Conservation (phyloP, 139 green algal genomes). For the Chlamydomonas eustigma region DNA sequence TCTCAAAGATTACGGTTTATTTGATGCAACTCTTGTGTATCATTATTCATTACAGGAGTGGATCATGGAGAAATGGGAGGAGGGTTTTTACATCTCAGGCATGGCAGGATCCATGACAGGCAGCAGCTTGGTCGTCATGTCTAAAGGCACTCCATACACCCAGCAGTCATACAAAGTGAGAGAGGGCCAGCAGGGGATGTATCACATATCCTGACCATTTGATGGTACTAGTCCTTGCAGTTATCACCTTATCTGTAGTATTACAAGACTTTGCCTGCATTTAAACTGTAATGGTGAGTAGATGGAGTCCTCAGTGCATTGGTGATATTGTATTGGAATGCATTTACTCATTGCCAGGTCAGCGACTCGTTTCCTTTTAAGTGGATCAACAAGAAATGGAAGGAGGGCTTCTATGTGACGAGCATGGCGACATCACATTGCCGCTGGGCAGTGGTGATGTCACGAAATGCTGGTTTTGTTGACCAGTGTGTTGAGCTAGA, state of each 20-base stretch:
- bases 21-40: conserved; percentile 77
- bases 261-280: not conserved
- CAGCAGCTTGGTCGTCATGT: conserved; percentile 86
- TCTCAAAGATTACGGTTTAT: conserved; percentile 88
- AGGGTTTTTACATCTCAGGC: conserved; percentile 99
- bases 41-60: conserved; percentile 78
- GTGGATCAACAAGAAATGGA: conserved; percentile 99
- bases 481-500: conserved; percentile 96
- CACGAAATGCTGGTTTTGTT: conserved; percentile 87
- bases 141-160: conserved; percentile 96
- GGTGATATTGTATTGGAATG: too few species aligned
- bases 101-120: conserved; percentile 80
- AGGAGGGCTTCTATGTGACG: conserved; percentile 98
- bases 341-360: conserved; percentile 18
- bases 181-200: too few species aligned
- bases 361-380: conserved; percentile 97
- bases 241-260: too few species aligned
- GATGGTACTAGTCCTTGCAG: too few species aligned
- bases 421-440: conserved; percentile 83
- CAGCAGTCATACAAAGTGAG: conserved; percentile 98
- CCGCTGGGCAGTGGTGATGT: conserved; percentile 96
- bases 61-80: conserved; percentile 99
- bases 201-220: too few species aligned
- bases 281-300: not conserved
- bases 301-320: not conserved